Evolutionary conservation across 2,329 filamentous ascomycete genomes (phyloP), one percentile per base, ranked within the genome.

Genomic region (Trichoderma semiorbis): DNA sequence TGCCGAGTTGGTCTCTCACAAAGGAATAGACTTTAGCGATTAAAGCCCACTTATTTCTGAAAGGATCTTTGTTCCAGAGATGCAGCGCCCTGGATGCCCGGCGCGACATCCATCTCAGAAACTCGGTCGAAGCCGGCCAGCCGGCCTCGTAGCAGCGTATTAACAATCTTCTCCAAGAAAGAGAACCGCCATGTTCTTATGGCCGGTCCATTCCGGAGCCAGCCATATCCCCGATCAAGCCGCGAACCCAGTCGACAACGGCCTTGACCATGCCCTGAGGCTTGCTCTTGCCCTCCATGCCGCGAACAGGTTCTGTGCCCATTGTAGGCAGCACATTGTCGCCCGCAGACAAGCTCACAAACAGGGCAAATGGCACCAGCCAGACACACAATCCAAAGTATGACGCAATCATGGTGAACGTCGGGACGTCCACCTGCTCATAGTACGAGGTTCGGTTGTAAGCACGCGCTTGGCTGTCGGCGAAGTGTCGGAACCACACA

Each of bases 351-450:
- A 99, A 83, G 77, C 93, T 97, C 65, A 99, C 95, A 79, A 99
- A 99, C 16, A 99, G 86, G 18, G 95, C 91, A 79, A 99, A 99
- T 0, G 96, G 96, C 0, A 98, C 93, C 1, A 99, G 87, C 96
- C 96, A 99, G 0, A 99, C 95, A 77, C 95, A 97, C 2, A 99
- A 85, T 0, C 96, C 96, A 79, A 99, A 99, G 82, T 96, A 99
- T 0, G 93, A 95, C 0, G 96, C 94, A 58, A 98, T 96, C 83
- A 98, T 94, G 21, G 93, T 95, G 80, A 99, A 99, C 47, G 89
- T 91, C 0, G 96, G 96, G 58, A 94, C 79, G 67, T 89, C 82
- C 70, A 85, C 83, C 72, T 86, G 84, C 74, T 93, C 89, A 79
- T 92, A 91, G 79, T 88, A 86, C 69, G 89, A 87, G 4, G 86